A percentile compares a stretch with the other conserved stretches of the same genome.
phyloP scores from a whole-genome alignment of 1,139 yeast genomes.

The Pichia sp. region DNA sequence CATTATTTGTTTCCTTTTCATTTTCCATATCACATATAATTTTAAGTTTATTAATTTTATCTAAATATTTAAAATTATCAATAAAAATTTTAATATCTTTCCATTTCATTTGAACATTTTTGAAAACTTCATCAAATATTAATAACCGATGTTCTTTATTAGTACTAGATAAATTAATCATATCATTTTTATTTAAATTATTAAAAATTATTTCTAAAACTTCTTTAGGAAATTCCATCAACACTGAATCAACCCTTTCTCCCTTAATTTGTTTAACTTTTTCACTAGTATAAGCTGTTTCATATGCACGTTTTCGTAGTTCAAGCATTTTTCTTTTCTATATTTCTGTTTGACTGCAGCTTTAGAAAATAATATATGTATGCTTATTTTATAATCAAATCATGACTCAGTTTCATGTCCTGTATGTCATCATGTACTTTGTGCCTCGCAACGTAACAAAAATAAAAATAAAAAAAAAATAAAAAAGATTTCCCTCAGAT shows the following conservation, averaged over 20 bases:
- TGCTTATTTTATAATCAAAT: no score
- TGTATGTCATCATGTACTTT: no score
- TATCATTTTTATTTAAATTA: conserved; percentile 18
- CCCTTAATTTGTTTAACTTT: no score
- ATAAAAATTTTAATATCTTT: conserved; percentile 20
- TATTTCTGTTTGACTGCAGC: no score
- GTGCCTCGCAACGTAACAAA: no score
- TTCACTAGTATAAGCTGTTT: no score
- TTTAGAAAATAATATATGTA: no score
- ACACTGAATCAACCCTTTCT: conserved; percentile 6
- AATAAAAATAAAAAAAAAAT: no score
- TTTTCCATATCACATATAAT: conserved; percentile 22
- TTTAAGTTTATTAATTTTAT: conserved; percentile 16
- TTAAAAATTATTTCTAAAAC: conserved; percentile 18
- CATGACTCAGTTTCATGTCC: no score
- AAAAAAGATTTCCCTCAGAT: no score
- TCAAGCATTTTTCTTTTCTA: no score
- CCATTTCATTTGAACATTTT: conserved; percentile 24
- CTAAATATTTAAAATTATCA: conserved; percentile 22
- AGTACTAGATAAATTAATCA: conserved; percentile 19
- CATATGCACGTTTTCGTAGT: no score
- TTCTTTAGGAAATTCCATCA: conserved; percentile 22
- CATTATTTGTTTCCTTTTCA: conserved; percentile 23
- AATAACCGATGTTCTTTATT: conserved; percentile 21
- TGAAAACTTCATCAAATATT: conserved; percentile 17